Percentiles rank a stretch among this genome's conserved stretches.
Evolutionary conservation across 1,284 basidiomycete genomes (phyloP).

Genomic region (Pisolithus thermaeus): DNA sequence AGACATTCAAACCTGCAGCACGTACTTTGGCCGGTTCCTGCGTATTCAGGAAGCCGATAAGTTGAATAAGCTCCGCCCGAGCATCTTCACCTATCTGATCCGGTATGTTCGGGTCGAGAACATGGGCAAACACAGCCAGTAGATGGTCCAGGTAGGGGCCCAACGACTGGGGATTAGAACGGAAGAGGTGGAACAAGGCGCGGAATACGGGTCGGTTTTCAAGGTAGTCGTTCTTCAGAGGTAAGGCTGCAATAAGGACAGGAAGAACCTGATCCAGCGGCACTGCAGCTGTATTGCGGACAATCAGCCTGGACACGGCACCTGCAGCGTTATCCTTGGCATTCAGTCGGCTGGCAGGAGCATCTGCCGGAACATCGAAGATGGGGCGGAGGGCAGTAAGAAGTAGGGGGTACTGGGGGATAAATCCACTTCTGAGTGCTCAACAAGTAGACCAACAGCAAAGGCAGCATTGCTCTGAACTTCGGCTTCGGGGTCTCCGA

Average conservation of each 20-base stretch:
- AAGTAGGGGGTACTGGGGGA: conserved; percentile 79
- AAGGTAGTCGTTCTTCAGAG: conserved; percentile 83
- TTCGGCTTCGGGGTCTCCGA: conserved; percentile 84
- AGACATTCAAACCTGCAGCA: conserved; percentile 61
- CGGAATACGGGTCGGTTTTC: conserved; percentile 91
- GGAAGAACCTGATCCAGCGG: conserved; percentile 92
- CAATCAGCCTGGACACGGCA: conserved; percentile 84
- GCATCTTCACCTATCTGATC: conserved; percentile 80
- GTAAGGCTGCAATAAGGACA: conserved; percentile 77
- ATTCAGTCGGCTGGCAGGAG: conserved; percentile 64
- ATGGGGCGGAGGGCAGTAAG: conserved; percentile 79
- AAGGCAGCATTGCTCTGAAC: conserved; percentile 97
- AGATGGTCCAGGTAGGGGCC: conserved; percentile 79
- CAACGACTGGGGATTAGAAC: conserved; percentile 65
- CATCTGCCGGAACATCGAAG: conserved; percentile 65
- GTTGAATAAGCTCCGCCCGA: conserved; percentile 66
- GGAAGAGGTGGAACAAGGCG: conserved; percentile 86
- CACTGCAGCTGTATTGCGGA: conserved; percentile 75
- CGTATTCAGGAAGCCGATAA: conserved; percentile 71
- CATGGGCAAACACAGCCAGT: conserved; percentile 78
- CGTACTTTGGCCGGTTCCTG: conserved; percentile 73
- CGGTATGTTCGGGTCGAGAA: conserved; percentile 67
- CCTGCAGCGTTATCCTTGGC: conserved; percentile 96
- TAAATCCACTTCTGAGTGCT: conserved; percentile 83
- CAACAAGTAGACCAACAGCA: conserved; percentile 87